Percentiles rank a stretch among this genome's conserved stretches.
These are phyloP conservation scores for Cercospora beticola DNA, from an alignment of 2,329 filamentous ascomycete species.

Conservation along the genomic window DNA sequence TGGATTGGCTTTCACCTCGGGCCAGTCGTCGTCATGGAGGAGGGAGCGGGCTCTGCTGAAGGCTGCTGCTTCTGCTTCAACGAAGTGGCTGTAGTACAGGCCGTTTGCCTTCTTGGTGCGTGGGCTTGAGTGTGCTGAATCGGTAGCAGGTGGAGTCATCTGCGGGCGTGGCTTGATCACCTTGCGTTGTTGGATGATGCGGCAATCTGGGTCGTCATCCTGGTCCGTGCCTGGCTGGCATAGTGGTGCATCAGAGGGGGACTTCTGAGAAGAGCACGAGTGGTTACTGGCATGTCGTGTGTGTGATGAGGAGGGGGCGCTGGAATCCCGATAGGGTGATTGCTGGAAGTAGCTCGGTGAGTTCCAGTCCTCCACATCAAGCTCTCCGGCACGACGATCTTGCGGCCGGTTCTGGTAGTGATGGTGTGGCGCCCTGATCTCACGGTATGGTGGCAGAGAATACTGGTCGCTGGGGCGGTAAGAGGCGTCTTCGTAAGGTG, in stretches of 20 bases:
- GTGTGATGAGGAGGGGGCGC: neutral
- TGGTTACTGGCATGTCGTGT: neutral
- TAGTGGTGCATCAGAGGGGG: neutral
- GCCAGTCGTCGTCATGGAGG: conserved; percentile 18
- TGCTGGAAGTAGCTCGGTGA: neutral
- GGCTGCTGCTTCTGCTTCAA: conserved; percentile 16
- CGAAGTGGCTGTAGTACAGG: conserved; percentile 17
- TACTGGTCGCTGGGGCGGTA: neutral
- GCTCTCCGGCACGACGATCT: neutral
- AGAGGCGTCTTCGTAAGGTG: neutral
- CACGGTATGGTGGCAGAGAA: neutral
- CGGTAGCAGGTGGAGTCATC: neutral
- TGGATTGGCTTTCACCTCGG: conserved; percentile 11
- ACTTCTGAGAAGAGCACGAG: neutral
- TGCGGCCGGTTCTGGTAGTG: neutral
- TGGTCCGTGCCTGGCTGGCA: neutral
- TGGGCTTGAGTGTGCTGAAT: neutral
- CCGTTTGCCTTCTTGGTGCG: neutral
- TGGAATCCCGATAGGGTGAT: neutral
- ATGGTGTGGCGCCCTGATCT: neutral
- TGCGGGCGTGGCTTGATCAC: conserved; percentile 13
- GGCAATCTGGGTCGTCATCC: neutral
- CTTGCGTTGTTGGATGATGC: conserved; percentile 17
- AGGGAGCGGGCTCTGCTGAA: conserved; percentile 11
- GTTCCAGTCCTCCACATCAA: neutral